phyloP scores from a whole-genome alignment of 1,139 yeast genomes.

The Hanseniaspora sp. region DNA sequence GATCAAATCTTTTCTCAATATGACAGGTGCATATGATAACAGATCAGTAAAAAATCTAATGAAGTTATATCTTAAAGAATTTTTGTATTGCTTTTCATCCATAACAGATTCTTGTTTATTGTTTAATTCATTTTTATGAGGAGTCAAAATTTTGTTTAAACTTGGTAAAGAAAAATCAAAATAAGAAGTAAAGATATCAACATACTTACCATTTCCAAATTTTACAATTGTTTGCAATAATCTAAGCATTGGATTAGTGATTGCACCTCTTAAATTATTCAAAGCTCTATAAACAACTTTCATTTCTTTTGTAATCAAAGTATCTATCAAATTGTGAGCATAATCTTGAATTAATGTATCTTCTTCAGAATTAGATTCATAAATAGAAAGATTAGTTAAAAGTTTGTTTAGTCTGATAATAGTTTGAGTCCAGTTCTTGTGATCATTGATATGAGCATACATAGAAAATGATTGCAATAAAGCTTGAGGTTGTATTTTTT shows the following conservation, averaged over 20 bases:
- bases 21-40: slow-evolving; percentile 38
- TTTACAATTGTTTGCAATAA: slow-evolving; percentile 44
- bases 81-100: slow-evolving; percentile 23
- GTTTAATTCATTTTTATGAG: slow-evolving; percentile 39
- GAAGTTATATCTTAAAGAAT: slow-evolving; percentile 47
- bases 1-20: slow-evolving; percentile 53
- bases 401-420: slow-evolving; percentile 29
- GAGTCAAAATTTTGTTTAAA: slow-evolving; percentile 51
- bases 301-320: slow-evolving; percentile 43
- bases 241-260: slow-evolving; percentile 51
- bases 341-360: slow-evolving; percentile 21
- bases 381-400: slow-evolving; percentile 19
- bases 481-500: slow-evolving; percentile 28
- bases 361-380: slow-evolving; percentile 12
- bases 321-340: slow-evolving; percentile 32
- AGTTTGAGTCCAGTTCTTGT: slow-evolving; percentile 37
- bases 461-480: slow-evolving; percentile 50
- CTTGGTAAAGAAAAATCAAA: slow-evolving; percentile 59
- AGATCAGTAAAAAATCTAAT: slow-evolving; percentile 52
- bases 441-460: slow-evolving; percentile 53
- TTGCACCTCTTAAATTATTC: slow-evolving; percentile 44
- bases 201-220: slow-evolving; percentile 40
- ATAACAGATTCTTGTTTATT: slow-evolving; percentile 28
- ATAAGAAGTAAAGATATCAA: slow-evolving; percentile 48
- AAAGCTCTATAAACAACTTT: slow-evolving; percentile 63